phyloP scores from a whole-genome alignment of 2,329 filamentous ascomycete genomes.

The Penicillium janthinellum region DNA sequence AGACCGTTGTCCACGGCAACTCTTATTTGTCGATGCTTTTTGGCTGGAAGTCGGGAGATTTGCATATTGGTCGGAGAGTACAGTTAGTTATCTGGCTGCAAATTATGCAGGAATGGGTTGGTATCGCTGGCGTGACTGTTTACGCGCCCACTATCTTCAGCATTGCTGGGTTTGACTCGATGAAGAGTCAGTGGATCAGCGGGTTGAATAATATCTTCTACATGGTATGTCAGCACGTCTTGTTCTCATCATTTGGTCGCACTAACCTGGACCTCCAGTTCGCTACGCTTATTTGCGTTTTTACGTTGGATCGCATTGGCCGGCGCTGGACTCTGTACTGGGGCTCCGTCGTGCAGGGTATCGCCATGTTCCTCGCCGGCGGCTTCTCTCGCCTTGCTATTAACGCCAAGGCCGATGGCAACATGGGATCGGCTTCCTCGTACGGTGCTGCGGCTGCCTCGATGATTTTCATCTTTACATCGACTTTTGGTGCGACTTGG shows the following conservation, averaged over 20 bases:
- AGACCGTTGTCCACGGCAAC: constrained; percentile 53
- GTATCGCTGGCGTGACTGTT: constrained; percentile 69
- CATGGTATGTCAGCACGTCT: constrained; percentile 45
- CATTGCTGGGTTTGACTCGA: constrained; percentile 65
- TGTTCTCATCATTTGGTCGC: background rate
- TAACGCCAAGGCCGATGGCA: constrained; percentile 50
- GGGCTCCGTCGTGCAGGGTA: constrained; percentile 65
- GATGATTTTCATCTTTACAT: constrained; percentile 71
- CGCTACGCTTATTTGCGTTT: constrained; percentile 68
- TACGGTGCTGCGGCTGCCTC: constrained; percentile 67
- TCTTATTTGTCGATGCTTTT: constrained; percentile 69
- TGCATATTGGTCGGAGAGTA: constrained; percentile 68
- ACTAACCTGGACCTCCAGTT: constrained; percentile 46
- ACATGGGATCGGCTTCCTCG: constrained; percentile 49
- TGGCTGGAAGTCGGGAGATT: constrained; percentile 63
- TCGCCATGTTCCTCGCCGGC: constrained; percentile 68
- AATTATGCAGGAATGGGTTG: constrained; percentile 70
- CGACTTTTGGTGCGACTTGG: constrained; percentile 66
- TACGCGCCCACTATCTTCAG: constrained; percentile 62
- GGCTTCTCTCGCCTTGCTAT: constrained; percentile 61
- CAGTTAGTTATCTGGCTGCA: constrained; percentile 72
- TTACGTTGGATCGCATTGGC: constrained; percentile 69
- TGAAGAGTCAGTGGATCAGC: constrained; percentile 65
- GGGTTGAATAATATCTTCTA: constrained; percentile 60
- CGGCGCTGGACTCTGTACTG: constrained; percentile 70